phyloP scores from a whole-genome alignment of 176 grass and related monocot species.

The Puya raimondii region DNA sequence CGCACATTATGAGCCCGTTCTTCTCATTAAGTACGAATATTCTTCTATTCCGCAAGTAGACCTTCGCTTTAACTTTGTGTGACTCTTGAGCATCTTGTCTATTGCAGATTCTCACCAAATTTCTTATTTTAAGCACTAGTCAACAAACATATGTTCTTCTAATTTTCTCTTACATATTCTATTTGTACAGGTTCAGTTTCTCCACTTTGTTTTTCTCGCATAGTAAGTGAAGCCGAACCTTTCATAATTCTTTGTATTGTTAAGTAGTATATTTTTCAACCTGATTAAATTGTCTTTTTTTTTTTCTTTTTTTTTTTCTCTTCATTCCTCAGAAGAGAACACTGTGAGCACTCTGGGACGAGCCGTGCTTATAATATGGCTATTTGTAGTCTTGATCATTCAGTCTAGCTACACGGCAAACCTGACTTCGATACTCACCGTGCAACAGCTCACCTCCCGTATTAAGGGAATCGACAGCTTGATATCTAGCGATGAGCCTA shows the following conservation, averaged over 20 bases:
- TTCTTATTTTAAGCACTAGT: neutral
- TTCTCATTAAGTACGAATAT: too few species aligned
- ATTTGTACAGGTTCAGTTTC: conserved; percentile 72
- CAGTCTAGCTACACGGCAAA: conserved; percentile 82
- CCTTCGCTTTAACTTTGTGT: too few species aligned
- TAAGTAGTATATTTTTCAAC: neutral
- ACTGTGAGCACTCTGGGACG: conserved; percentile 61
- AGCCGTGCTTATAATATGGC: conserved; percentile 68
- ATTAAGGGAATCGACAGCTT: conserved; percentile 63
- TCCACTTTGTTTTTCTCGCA: conserved; percentile 88
- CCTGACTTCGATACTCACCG: conserved; percentile 77
- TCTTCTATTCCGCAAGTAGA: too few species aligned
- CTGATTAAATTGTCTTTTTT: conserved; percentile 1
- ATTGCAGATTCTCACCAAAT: neutral
- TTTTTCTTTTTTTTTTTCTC: conserved; percentile 3
- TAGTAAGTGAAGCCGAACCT: conserved; percentile 43
- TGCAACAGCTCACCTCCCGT: conserved; percentile 67
- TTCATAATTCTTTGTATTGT: conserved; percentile 3
- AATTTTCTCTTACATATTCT: neutral
- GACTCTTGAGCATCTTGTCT: too few species aligned
- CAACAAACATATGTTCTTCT: neutral
- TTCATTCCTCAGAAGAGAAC: conserved; percentile 41
- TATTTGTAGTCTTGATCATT: conserved; percentile 83
- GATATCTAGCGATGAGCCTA: conserved; percentile 43
- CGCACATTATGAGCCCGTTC: too few species aligned